A percentile compares a stretch with the other conserved stretches of the same genome.
Conservation (phyloP, 257 asterid genomes). For the Asclepias syriaca region DNA sequence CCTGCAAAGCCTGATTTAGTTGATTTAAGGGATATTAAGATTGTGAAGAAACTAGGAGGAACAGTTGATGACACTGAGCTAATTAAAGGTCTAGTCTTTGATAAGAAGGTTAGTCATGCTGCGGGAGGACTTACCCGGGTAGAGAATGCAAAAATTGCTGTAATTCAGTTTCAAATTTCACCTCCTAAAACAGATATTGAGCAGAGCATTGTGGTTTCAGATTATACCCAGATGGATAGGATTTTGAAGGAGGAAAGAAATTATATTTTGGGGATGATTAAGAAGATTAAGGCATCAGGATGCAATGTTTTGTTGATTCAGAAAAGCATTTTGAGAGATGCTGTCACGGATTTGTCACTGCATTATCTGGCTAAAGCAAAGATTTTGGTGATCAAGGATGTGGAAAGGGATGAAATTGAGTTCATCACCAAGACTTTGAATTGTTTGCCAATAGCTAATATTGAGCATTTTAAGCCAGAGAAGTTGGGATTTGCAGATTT, state of each 20-base stretch:
- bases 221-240: conserved; percentile 97
- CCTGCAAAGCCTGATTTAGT: conserved; percentile 86
- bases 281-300: conserved; percentile 89
- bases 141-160: conserved; percentile 91
- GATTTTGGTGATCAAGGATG: conserved; percentile 87
- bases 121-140: conserved; percentile 85
- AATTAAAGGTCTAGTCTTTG: conserved; percentile 79
- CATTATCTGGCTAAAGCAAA: conserved; percentile 93
- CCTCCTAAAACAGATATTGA: conserved; percentile 98
- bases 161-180: conserved; percentile 90
- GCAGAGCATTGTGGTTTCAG: conserved; percentile 94
- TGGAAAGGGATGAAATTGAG: conserved; percentile 98
- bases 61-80: conserved; percentile 91
- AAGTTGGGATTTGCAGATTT: conserved; percentile 84
- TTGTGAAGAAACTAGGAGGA: conserved; percentile 92
- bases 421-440: conserved; percentile 95
- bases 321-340: conserved; percentile 97
- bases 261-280: conserved; percentile 85
- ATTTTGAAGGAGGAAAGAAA: conserved; percentile 97
- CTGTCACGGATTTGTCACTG: conserved; percentile 88
- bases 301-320: conserved; percentile 94
- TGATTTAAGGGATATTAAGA: conserved; percentile 81
- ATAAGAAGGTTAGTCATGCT: conserved; percentile 97
- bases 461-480: conserved; percentile 86
- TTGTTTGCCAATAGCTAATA: conserved; percentile 92